Percentiles rank a stretch among this genome's conserved stretches.
These are phyloP conservation scores for Conidiobolus incongruus DNA, from an alignment of 371 early-diverging fungal species.

Conservation along the genomic window DNA sequence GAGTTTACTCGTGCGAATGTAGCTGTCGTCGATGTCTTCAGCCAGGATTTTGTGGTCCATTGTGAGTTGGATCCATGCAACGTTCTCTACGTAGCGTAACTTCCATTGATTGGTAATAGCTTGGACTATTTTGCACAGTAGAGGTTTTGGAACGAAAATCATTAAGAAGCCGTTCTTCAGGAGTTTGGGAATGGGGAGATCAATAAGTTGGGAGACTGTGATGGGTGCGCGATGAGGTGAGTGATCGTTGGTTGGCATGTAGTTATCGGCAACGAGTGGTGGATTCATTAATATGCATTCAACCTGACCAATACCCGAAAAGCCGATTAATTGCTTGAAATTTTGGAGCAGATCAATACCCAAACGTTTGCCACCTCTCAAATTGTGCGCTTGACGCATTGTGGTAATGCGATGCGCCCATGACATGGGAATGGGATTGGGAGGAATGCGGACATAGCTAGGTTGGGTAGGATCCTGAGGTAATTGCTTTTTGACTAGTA, in stretches of 20 bases:
- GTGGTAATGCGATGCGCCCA: conserved; percentile 59
- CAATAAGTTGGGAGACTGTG: background rate
- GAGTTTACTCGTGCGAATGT: conserved; percentile 63
- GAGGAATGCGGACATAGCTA: conserved; percentile 70
- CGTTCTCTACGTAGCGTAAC: conserved; percentile 87
- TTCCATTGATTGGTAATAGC: conserved; percentile 46
- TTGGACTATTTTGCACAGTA: conserved; percentile 47
- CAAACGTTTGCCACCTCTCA: conserved; percentile 11
- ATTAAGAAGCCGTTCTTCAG: conserved; percentile 64
- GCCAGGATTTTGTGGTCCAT: conserved; percentile 57
- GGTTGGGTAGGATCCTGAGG: conserved; percentile 52
- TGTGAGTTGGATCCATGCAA: conserved; percentile 75
- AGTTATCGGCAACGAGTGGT: conserved; percentile 47
- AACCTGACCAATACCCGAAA: background rate
- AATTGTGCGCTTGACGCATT: conserved; percentile 8
- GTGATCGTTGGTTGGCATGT: conserved; percentile 22
- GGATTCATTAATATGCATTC: conserved; percentile 84
- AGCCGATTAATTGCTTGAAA: background rate
- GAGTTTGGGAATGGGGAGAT: conserved; percentile 29
- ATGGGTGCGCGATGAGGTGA: background rate
- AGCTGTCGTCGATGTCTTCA: conserved; percentile 10
- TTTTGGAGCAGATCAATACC: background rate
- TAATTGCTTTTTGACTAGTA: conserved; percentile 34
- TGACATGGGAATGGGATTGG: conserved; percentile 50
- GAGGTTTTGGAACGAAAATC: conserved; percentile 79